Evolutionary conservation across 1,284 basidiomycete genomes (phyloP).

Genomic region (Melampsora occidentalis): DNA sequence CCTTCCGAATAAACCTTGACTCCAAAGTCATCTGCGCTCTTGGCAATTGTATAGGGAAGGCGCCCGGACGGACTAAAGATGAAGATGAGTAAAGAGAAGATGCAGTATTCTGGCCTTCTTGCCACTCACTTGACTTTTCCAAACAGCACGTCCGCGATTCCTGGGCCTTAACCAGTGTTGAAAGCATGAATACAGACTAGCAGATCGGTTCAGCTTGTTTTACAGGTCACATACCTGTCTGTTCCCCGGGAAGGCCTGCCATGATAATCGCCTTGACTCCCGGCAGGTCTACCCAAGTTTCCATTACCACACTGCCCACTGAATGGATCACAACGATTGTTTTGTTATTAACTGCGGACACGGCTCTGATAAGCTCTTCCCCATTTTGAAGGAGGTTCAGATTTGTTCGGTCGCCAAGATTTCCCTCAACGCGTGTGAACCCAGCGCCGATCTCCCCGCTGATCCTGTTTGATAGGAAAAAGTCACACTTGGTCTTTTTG

Average conservation of each 20-base stretch:
- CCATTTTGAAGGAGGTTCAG: conserved; percentile 53
- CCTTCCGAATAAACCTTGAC: conserved; percentile 11
- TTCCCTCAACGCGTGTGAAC: not conserved
- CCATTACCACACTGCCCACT: conserved; percentile 47
- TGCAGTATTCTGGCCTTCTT: conserved; percentile 64
- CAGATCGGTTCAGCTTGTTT: conserved; percentile 39
- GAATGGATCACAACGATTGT: conserved; percentile 77
- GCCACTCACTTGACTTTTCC: conserved; percentile 36
- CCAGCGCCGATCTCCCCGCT: not conserved
- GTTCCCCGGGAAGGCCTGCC: conserved; percentile 31
- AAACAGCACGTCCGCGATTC: conserved; percentile 34
- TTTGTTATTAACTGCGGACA: conserved; percentile 60
- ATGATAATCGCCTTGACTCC: conserved; percentile 35
- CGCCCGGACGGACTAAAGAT: conserved; percentile 26
- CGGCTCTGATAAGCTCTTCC: conserved; percentile 53
- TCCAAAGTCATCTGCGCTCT: conserved; percentile 28
- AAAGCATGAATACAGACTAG: conserved; percentile 47
- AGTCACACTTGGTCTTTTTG: not conserved
- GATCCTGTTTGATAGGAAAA: not conserved
- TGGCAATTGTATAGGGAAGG: conserved; percentile 45
- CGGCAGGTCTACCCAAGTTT: conserved; percentile 45
- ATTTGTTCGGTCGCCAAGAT: conserved; percentile 47
- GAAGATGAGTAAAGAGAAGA: conserved; percentile 62
- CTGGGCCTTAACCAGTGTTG: conserved; percentile 56
- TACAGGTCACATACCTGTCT: conserved; percentile 13